Evolutionary conservation across 192 early-diverging fungal species (phyloP).

Genomic region (Mortierella hygrophila): DNA sequence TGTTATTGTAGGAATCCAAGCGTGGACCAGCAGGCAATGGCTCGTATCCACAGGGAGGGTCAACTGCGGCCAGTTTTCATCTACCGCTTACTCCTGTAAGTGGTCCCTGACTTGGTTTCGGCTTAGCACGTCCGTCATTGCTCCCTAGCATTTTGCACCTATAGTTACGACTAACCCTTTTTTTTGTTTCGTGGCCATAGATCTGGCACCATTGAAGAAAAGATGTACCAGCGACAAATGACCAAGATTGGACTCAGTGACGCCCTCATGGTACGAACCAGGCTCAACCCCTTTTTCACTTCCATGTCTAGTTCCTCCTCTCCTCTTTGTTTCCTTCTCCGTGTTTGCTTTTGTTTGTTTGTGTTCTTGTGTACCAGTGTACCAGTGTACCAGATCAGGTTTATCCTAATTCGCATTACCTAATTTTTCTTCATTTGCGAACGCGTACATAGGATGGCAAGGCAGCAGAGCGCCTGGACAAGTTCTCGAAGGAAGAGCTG

Average conservation of each 20-base stretch:
- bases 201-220: slow-evolving; percentile 63
- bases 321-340: not conserved
- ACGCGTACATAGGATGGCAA: slow-evolving; percentile 42
- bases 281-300: not conserved
- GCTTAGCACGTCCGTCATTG: not conserved
- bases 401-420: not conserved
- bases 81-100: slow-evolving; percentile 56
- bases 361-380: not conserved
- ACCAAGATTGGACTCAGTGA: slow-evolving; percentile 71
- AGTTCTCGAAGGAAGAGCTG: slow-evolving; percentile 68
- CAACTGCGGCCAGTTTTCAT: slow-evolving; percentile 53
- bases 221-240: slow-evolving; percentile 75
- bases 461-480: slow-evolving; percentile 52
- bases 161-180: not conserved
- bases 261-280: slow-evolving; percentile 61
- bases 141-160: not conserved
- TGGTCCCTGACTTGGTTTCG: not conserved
- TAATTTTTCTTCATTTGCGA: not conserved
- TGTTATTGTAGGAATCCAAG: slow-evolving; percentile 38
- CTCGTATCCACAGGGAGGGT: slow-evolving; percentile 69
- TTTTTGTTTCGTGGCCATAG: slow-evolving; percentile 1
- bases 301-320: not conserved
- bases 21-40: slow-evolving; percentile 70
- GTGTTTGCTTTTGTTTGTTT: not conserved
- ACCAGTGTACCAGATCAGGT: not conserved